phyloP scores from a whole-genome alignment of 306 rosid species.

The Delonix regia region DNA sequence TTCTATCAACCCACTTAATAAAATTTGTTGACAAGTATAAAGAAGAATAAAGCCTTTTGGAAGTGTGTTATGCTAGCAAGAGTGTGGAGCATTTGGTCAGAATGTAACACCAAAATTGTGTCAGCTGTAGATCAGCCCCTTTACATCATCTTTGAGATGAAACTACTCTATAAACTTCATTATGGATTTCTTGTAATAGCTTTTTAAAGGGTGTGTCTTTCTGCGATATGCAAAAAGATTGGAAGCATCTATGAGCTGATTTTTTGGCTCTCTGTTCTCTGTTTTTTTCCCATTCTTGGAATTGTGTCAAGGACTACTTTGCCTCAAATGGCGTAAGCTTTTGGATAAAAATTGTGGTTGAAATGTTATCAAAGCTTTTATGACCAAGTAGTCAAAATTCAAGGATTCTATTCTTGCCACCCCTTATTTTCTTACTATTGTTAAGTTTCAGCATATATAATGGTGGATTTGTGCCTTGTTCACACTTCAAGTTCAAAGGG shows the following conservation, averaged over 20 bases:
- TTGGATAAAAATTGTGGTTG: neutral
- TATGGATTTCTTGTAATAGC: neutral
- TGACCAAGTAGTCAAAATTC: neutral
- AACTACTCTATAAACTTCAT: neutral
- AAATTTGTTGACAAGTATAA: neutral
- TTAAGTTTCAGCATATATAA: neutral
- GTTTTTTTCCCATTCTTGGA: neutral
- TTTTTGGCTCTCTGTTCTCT: neutral
- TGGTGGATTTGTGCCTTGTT: neutral
- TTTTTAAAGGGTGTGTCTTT: neutral
- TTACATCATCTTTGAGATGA: neutral
- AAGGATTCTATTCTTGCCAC: neutral
- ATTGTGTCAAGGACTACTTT: neutral
- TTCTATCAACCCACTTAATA: neutral
- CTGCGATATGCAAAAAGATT: neutral
- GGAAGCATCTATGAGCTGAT: neutral
- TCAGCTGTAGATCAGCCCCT: neutral
- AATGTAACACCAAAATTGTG: neutral
- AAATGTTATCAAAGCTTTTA: neutral
- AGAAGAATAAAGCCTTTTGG: neutral
- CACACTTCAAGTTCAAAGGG: neutral
- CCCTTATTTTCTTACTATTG: neutral
- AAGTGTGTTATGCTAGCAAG: neutral
- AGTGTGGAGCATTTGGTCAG: neutral
- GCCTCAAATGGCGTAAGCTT: neutral